phyloP scores from a whole-genome alignment of 1,284 basidiomycete species.

The Puccinia triticina region DNA sequence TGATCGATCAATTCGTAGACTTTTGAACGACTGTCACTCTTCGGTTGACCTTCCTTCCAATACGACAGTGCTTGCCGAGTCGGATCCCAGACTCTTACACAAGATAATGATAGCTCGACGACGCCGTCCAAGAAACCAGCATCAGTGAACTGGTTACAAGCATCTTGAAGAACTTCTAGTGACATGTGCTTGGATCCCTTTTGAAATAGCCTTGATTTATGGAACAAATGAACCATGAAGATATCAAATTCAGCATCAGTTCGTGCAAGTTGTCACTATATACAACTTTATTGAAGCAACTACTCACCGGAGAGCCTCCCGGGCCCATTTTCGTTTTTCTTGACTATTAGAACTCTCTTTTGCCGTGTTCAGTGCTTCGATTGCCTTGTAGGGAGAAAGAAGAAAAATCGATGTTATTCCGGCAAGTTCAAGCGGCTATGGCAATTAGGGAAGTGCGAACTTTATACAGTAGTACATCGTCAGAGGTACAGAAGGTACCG shows the following conservation, averaged over 20 bases:
- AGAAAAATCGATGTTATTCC: not conserved
- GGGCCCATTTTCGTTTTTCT: conserved; percentile 75
- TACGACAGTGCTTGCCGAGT: conserved; percentile 76
- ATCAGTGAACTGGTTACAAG: conserved; percentile 81
- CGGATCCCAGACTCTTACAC: conserved; percentile 78
- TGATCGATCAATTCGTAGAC: conserved; percentile 69
- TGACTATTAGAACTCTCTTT: conserved; percentile 74
- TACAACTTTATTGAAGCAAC: conserved; percentile 21
- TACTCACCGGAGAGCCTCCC: conserved; percentile 75
- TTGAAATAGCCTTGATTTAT: conserved; percentile 71
- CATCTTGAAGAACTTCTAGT: conserved; percentile 79
- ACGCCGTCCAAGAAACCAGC: conserved; percentile 77
- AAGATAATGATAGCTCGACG: conserved; percentile 80
- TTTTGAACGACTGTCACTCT: conserved; percentile 67
- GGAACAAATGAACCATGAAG: conserved; percentile 30
- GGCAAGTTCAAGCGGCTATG: not conserved
- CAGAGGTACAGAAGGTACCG: conserved; percentile 94
- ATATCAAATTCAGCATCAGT: conserved; percentile 52
- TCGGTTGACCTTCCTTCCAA: conserved; percentile 71
- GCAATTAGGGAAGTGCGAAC: conserved; percentile 61
- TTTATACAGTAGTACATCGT: conserved; percentile 98
- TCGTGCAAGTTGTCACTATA: conserved; percentile 44
- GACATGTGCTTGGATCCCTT: conserved; percentile 84
- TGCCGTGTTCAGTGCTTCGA: conserved; percentile 88
- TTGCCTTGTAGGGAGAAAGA: conserved; percentile 67